Percentiles rank a stretch among this genome's conserved stretches.
These are phyloP conservation scores for Capsaspora owczarzaki DNA, from an alignment of 78 protist species.

Conservation along the genomic window DNA sequence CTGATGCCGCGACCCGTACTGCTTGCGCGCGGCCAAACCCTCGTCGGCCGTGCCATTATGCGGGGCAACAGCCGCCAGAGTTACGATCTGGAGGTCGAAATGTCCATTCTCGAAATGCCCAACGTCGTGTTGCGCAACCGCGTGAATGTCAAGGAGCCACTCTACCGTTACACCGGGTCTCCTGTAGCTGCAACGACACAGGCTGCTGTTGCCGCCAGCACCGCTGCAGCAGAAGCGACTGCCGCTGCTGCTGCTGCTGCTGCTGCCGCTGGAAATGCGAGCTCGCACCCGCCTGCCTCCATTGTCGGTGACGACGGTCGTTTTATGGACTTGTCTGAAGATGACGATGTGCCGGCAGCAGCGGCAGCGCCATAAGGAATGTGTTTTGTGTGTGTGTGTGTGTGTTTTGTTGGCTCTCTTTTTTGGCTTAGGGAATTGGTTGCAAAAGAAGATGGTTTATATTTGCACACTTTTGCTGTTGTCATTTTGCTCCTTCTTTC, in stretches of 20 bases:
- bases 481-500: neutral
- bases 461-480: neutral
- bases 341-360: neutral
- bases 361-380: neutral
- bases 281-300: neutral
- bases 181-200: neutral
- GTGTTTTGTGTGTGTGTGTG: neutral
- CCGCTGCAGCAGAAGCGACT: neutral
- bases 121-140: neutral
- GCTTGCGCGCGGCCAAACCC: neutral
- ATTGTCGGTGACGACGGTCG: neutral
- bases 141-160: neutral
- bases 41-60: neutral
- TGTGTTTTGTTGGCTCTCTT: neutral
- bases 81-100: constrained; percentile 1
- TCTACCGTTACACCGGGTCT: neutral
- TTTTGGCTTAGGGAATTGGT: neutral
- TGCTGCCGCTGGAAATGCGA: neutral
- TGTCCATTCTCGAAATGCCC: neutral
- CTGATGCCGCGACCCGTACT: neutral
- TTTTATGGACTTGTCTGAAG: neutral
- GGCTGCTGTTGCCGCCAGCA: neutral
- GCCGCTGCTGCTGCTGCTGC: neutral
- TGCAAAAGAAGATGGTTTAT: neutral
- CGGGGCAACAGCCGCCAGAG: constrained; percentile 18